phyloP scores from a whole-genome alignment of 2,329 filamentous ascomycete genomes.

The Fusarium sp. region DNA sequence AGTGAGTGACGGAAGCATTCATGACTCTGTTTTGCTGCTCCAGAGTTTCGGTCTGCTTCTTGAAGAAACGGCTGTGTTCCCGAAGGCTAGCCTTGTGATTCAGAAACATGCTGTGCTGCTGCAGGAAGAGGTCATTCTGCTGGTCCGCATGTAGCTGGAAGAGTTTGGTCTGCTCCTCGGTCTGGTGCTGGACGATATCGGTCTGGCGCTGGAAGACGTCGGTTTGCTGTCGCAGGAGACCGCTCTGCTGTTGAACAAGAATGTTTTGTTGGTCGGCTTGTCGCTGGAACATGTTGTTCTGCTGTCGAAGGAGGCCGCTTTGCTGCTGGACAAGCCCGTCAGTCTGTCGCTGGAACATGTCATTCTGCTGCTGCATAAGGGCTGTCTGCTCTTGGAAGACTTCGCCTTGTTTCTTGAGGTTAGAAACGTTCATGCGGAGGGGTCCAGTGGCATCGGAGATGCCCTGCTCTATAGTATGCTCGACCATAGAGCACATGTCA shows the following conservation, averaged over 20 bases:
- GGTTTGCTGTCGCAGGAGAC: not conserved
- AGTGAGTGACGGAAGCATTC: constrained; percentile 25
- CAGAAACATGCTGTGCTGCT: not conserved
- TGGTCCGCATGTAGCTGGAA: not conserved
- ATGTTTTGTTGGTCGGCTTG: too few species aligned
- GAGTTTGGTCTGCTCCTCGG: not conserved
- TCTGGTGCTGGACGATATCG: not conserved
- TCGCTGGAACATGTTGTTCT: not conserved
- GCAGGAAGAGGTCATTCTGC: not conserved
- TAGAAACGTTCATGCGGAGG: constrained; percentile 41
- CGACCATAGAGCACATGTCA: constrained; percentile 43
- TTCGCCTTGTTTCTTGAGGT: constrained; percentile 39
- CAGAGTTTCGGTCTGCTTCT: constrained; percentile 14
- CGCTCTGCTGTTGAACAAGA: not conserved
- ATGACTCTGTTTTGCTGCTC: constrained; percentile 40
- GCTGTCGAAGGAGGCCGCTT: not conserved
- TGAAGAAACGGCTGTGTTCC: constrained; percentile 17
- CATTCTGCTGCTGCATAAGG: not conserved
- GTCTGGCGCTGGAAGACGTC: too few species aligned
- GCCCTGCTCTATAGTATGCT: constrained; percentile 46
- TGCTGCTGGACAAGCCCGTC: not conserved
- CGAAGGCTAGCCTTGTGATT: constrained; percentile 1
- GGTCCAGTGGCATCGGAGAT: constrained; percentile 46
- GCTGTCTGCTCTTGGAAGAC: constrained; percentile 4
- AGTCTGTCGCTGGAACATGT: not conserved